Evolutionary conservation across 2,329 filamentous ascomycete genomes (phyloP).

Genomic region (Trichoderma lentiforme): DNA sequence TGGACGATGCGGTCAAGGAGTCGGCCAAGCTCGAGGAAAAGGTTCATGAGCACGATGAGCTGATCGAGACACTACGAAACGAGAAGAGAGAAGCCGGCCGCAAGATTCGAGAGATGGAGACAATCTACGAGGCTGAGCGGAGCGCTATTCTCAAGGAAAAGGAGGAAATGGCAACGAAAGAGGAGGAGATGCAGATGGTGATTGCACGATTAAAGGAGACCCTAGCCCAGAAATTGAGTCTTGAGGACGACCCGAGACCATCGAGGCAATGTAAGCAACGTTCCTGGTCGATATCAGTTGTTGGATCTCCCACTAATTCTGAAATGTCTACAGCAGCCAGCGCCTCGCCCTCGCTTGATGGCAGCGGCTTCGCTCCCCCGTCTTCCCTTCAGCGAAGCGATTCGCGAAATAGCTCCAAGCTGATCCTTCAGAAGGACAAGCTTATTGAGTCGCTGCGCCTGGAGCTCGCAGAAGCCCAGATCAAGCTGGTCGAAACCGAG

Average conservation of each 20-base stretch:
- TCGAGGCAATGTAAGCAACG: constrained; percentile 53
- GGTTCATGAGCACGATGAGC: constrained; percentile 80
- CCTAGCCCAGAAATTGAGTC: constrained; percentile 67
- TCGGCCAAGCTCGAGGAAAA: constrained; percentile 85
- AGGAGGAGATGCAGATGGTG: constrained; percentile 86
- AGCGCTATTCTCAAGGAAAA: constrained; percentile 86
- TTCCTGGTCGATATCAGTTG: background rate
- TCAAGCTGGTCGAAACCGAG: constrained; percentile 91
- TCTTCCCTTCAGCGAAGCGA: constrained; percentile 82
- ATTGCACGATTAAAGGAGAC: constrained; percentile 91
- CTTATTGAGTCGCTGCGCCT: constrained; percentile 88
- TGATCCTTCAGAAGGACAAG: constrained; percentile 93
- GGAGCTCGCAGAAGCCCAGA: constrained; percentile 90
- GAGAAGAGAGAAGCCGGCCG: constrained; percentile 81
- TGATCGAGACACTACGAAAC: constrained; percentile 74
- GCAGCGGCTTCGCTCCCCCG: constrained; percentile 79
- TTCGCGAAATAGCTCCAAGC: constrained; percentile 82
- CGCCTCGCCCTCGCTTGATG: constrained; percentile 67
- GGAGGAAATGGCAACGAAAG: constrained; percentile 76
- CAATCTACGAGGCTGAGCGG: constrained; percentile 87
- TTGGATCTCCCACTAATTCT: constrained; percentile 22
- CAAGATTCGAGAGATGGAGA: constrained; percentile 86
- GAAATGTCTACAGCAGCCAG: constrained; percentile 37
- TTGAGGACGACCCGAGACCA: constrained; percentile 54
- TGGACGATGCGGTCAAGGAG: constrained; percentile 81